Base-by-base conservation (phyloP, 73 alveolate genomes). In the Stentor roeselii region DNA sequence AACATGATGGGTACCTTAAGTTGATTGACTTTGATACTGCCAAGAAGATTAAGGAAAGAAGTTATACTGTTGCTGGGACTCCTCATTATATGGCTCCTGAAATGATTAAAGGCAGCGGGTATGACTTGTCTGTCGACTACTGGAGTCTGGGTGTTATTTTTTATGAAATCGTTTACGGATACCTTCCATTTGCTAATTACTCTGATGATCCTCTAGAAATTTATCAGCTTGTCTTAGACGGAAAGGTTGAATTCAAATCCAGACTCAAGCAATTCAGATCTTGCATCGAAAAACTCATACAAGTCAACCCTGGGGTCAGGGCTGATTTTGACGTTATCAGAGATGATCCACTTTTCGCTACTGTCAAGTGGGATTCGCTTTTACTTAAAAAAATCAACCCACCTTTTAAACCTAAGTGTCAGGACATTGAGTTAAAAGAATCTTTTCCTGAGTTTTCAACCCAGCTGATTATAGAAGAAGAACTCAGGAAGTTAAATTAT, bases 81-180 rank as follows among this genome's bases (percentile, higher is more conserved):
- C 88, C 92, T 3, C 93, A 88, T 84, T 88, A 88, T 75, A 88
- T 88, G 93, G 93, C 93, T 37, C 93, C 93, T 61, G 93, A 88
- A 88, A 60, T 88, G 15, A 34, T 76, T 2, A 76, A 27, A 21
- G 84, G 84, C 14, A 11, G 21, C 21, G 67, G 67, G 6, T 50
- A 50, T 50, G 67, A 21, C 6, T 11, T 50, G 21, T 50, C 67
- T 50, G 67, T 50, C 21, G 67, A 50, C 21, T 50, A 50, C 21
- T 50, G 67, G 67, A 50, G 67, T 50, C 67, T 50, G 6, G 67
- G 67, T 50, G 30, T 41, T 34, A 32, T 76, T n/a, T 14, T 76
- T 21, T 76, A 21, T 41, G 84, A 76, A 50, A 50, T 50, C 30
- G 21, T 50, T 50, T 50, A 50, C 21, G 67, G 21, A 6, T 50